Conservation (phyloP, 2,329 filamentous ascomycete species). For the Cladosporium sphaerospermum region DNA sequence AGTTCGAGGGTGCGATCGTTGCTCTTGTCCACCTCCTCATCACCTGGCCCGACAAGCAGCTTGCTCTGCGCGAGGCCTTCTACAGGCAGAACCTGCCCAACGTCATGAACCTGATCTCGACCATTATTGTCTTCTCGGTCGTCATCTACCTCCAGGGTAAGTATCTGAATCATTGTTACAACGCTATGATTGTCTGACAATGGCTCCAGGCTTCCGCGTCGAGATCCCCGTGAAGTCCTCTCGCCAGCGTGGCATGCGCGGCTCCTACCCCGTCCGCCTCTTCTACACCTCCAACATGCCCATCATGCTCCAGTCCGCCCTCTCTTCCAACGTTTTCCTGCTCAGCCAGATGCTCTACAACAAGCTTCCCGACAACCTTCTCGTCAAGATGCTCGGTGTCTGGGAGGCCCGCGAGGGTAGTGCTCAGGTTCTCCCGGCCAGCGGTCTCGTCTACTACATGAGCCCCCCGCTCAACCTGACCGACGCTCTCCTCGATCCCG, state of each 20-base stretch:
- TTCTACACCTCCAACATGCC: conserved; percentile 99
- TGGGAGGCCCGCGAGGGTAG: conserved; percentile 98
- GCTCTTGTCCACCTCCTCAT: conserved; percentile 95
- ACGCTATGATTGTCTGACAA: background rate
- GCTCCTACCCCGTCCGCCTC: conserved; percentile 94
- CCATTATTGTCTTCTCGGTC: conserved; percentile 85
- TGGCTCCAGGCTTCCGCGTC: conserved; percentile 84
- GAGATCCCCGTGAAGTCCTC: conserved; percentile 99
- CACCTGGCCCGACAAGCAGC: conserved; percentile 99
- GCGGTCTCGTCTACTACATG: conserved; percentile 99
- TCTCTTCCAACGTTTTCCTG: conserved; percentile 98
- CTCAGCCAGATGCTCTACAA: conserved; percentile 99
- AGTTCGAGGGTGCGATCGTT: conserved; percentile 98
- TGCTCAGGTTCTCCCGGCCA: conserved; percentile 87
- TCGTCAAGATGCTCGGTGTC: conserved; percentile 93
- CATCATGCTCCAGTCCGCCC: conserved; percentile 98
- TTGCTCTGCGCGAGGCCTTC: conserved; percentile 96
- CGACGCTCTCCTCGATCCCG: conserved; percentile 91
- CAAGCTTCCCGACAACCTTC: conserved; percentile 96
- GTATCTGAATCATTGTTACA: background rate
- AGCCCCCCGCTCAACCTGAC: conserved; percentile 96
- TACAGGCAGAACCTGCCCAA: conserved; percentile 99
- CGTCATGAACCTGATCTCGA: conserved; percentile 97
- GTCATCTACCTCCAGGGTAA: conserved; percentile 76
- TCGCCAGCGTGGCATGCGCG: conserved; percentile 96